Conservation (phyloP, 768 basidiomycete species). For the Lactarius psammicola region DNA sequence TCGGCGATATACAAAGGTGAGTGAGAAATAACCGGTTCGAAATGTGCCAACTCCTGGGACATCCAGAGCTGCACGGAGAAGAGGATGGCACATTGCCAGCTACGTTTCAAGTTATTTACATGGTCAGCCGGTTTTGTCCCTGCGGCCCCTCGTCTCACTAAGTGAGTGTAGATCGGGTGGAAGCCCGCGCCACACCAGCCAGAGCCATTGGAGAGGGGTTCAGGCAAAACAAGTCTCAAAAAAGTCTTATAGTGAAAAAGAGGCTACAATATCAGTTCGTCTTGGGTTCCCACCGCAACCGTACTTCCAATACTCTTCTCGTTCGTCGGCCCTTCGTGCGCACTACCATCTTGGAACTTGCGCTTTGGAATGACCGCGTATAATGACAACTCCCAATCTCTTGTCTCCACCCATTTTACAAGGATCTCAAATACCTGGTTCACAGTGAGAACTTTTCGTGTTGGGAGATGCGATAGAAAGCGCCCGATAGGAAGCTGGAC, state of each 20-base stretch:
- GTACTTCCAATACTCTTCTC: constrained; percentile 4
- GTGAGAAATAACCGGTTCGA: constrained; percentile 4
- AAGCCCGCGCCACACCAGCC: constrained; percentile 69
- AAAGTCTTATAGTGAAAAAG: constrained; percentile 47
- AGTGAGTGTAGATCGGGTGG: constrained; percentile 68
- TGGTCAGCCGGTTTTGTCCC: constrained; percentile 50
- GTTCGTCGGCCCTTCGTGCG: constrained; percentile 28
- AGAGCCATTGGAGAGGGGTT: constrained; percentile 62
- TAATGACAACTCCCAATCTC: constrained; percentile 84
- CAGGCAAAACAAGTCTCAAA: constrained; percentile 58
- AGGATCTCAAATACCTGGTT: constrained; percentile 95
- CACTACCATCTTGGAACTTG: constrained; percentile 63
- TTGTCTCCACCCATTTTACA: constrained; percentile 80
- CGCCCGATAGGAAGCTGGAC: constrained; percentile 95
- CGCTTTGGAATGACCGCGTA: constrained; percentile 88
- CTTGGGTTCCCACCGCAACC: background rate
- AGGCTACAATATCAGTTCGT: background rate
- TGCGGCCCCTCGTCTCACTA: background rate
- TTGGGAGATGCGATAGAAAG: constrained; percentile 77
- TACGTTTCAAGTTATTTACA: constrained; percentile 94
- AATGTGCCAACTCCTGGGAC: background rate
- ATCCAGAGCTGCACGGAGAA: constrained; percentile 75
- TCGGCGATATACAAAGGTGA: constrained; percentile 91
- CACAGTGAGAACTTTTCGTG: constrained; percentile 94
- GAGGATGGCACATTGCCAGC: constrained; percentile 86